Conservation (phyloP, 257 asterid species). For the Cordia subcordata region DNA sequence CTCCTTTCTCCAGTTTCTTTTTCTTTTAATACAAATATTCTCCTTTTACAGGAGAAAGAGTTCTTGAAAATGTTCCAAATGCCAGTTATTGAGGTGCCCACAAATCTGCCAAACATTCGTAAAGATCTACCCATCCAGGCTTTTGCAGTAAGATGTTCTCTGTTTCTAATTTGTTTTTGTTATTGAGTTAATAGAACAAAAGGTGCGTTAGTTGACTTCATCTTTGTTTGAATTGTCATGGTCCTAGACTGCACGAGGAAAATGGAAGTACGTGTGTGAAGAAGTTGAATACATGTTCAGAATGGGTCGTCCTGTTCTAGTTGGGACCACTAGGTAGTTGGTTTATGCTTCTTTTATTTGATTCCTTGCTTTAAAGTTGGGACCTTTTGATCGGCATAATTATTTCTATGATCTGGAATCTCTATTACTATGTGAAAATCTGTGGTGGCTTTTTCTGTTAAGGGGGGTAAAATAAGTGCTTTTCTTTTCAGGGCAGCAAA, state of each 20-base stretch:
- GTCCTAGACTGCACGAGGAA: conserved; percentile 83
- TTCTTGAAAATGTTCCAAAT: conserved; percentile 83
- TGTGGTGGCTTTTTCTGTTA: too few species aligned
- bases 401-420: background rate
- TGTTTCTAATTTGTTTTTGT: background rate
- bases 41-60: conserved; percentile 75
- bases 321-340: conserved; percentile 90
- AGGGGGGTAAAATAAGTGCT: too few species aligned
- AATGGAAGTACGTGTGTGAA: conserved; percentile 80
- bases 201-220: conserved; percentile 6
- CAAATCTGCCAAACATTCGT: conserved; percentile 84
- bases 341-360: conserved; percentile 6
- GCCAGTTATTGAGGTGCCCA: conserved; percentile 96
- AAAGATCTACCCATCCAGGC: conserved; percentile 85
- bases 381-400: background rate
- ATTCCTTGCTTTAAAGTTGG: background rate
- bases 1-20: background rate
- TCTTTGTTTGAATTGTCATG: conserved; percentile 20
- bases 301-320: conserved; percentile 90
- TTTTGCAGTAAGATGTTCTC: conserved; percentile 68
- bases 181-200: background rate
- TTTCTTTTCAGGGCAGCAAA: too few species aligned
- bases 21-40: background rate
- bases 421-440: too few species aligned
- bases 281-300: conserved; percentile 85